These are phyloP conservation scores for Penicillium concentricum DNA, from an alignment of 2,329 filamentous ascomycete species.

Conservation along the genomic window DNA sequence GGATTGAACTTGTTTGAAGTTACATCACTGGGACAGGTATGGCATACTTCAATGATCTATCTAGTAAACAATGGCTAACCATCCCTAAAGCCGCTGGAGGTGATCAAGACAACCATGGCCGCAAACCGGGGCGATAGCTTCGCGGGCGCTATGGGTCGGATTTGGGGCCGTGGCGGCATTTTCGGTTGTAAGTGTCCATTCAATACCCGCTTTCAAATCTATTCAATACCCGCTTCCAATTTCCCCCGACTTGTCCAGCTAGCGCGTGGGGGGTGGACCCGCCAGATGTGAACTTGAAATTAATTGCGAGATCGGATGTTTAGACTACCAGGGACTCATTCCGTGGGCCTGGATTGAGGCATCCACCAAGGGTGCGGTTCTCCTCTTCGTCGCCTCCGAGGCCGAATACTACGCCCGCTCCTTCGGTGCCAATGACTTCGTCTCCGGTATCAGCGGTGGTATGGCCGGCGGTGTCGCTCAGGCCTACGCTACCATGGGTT, in stretches of 20 bases:
- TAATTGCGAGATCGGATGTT: slow-evolving; percentile 12
- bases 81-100: slow-evolving; percentile 77
- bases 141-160: slow-evolving; percentile 72
- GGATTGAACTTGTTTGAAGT: slow-evolving; percentile 95
- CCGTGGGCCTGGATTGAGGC: slow-evolving; percentile 99
- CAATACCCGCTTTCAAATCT: slow-evolving; percentile 5
- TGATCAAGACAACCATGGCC: slow-evolving; percentile 99
- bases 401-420: slow-evolving; percentile 90
- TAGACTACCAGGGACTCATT: slow-evolving; percentile 99
- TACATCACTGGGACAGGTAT: slow-evolving; percentile 66
- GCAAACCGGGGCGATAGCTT: slow-evolving; percentile 92
- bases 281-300: slow-evolving; percentile 12
- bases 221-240: slow-evolving; percentile 6
- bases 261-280: slow-evolving; percentile 13
- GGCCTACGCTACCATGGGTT: slow-evolving; percentile 99
- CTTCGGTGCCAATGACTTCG: slow-evolving; percentile 81
- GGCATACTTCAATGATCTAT: neutral
- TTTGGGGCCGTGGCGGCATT: slow-evolving; percentile 91
- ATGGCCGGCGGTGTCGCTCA: slow-evolving; percentile 94
- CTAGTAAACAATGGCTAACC: neutral
- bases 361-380: slow-evolving; percentile 97
- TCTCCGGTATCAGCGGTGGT: slow-evolving; percentile 83
- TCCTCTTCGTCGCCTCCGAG: slow-evolving; percentile 98
- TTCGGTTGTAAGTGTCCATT: slow-evolving; percentile 73
- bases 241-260: slow-evolving; percentile 18